A percentile compares a stretch with the other conserved stretches of the same genome.
Conservation (phyloP, 345 rosid genomes). For the Hibiscus tridactylites region DNA sequence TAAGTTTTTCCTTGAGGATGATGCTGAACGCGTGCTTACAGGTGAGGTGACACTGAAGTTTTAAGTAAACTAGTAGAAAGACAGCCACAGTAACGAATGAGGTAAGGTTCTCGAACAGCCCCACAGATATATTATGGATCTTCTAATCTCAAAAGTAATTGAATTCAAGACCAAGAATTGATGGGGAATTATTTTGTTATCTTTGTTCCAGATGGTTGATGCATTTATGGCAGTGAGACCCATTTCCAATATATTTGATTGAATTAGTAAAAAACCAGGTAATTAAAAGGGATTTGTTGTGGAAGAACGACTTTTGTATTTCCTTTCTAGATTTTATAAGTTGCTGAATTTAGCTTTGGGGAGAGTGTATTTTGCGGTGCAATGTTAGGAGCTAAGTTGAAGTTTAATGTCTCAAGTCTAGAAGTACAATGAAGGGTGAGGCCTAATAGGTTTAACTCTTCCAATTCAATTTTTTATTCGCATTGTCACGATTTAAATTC, state of each 20-base stretch:
- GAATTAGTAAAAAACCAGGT: not conserved
- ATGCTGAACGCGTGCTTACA: slow-evolving; percentile 67
- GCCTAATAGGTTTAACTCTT: too few species aligned
- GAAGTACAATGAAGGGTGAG: not conserved
- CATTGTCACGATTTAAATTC: too few species aligned
- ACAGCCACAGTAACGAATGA: slow-evolving; percentile 82
- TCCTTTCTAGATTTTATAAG: not conserved
- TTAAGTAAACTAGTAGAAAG: slow-evolving; percentile 76
- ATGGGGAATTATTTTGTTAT: not conserved
- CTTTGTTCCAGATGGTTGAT: slow-evolving; percentile 66
- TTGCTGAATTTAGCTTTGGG: not conserved
- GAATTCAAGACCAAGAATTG: not conserved
- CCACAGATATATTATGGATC: not conserved
- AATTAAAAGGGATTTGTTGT: not conserved
- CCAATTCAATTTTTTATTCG: too few species aligned
- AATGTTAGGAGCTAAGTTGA: too few species aligned
- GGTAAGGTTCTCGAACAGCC: slow-evolving; percentile 30
- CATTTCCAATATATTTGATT: slow-evolving; percentile 74
- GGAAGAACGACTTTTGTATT: not conserved
- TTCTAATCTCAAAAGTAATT: not conserved
- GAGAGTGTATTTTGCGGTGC: not conserved
- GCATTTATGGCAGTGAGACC: slow-evolving; percentile 92
- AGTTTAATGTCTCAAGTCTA: not conserved
- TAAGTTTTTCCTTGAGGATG: slow-evolving; percentile 75
- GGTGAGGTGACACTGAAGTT: too few species aligned